These are phyloP conservation scores for Pichia nakasei DNA, from an alignment of 805 yeast genomes.

Conservation along the genomic window DNA sequence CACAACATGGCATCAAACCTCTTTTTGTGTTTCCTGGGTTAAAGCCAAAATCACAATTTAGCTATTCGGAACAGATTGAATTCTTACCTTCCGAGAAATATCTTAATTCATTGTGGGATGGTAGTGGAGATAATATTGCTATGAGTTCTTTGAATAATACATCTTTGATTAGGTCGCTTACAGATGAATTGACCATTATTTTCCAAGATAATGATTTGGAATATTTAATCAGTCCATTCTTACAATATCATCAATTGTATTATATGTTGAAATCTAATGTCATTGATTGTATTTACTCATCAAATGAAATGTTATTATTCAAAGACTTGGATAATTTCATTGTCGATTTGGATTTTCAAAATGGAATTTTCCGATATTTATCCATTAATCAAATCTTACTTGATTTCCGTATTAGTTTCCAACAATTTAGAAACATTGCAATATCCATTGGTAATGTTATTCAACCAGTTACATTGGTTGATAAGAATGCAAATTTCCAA, in stretches of 20 bases:
- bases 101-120: slow-evolving; percentile 41
- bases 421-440: slow-evolving; percentile 67
- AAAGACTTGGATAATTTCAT: slow-evolving; percentile 59
- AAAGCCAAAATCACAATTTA: slow-evolving; percentile 29
- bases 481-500: not conserved
- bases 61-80: slow-evolving; percentile 20
- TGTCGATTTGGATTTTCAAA: slow-evolving; percentile 57
- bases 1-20: slow-evolving; percentile 50
- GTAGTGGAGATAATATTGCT: not conserved
- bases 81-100: slow-evolving; percentile 31
- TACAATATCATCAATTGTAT: slow-evolving; percentile 71
- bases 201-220: slow-evolving; percentile 50
- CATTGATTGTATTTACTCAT: slow-evolving; percentile 74
- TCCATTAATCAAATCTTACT: slow-evolving; percentile 48
- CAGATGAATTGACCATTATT: slow-evolving; percentile 46
- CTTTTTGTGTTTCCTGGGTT: slow-evolving; percentile 73
- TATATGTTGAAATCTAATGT: slow-evolving; percentile 49
- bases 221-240: slow-evolving; percentile 73
- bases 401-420: slow-evolving; percentile 52
- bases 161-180: slow-evolving; percentile 40
- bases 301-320: slow-evolving; percentile 67
- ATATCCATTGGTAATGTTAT: slow-evolving; percentile 71
- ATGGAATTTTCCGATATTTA: slow-evolving; percentile 58
- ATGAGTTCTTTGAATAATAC: slow-evolving; percentile 35
- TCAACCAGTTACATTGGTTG: slow-evolving; percentile 55